Evolutionary conservation across 1,284 basidiomycete genomes (phyloP), one percentile per base, ranked within the genome.

Genomic region (Agroathelia rolfsii): DNA sequence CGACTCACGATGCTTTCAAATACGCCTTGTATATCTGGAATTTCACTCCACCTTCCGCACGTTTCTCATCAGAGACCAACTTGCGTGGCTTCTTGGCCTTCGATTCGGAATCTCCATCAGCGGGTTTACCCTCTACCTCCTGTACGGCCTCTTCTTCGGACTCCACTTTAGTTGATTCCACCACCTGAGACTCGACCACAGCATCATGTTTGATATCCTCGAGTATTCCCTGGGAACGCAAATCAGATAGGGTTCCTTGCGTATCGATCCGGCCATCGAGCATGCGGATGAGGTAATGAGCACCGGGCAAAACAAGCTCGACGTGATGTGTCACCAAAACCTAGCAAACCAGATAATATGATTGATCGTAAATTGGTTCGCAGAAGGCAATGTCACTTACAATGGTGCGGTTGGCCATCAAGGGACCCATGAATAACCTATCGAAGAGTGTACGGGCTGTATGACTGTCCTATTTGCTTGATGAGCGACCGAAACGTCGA

Each of bases 281-380:
- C 68, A 80, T 68, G 18, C 69, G 66, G 3, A 78, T 63, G 2
- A 75, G 50, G 42, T 74, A 76, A 34, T 69, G 43, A 2, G 74
- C 61, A 3, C 63, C 66, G 0, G 76, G 70, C 4, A 76, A 58
- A 13, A 75, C 69, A 2, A 79, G 62, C 37, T 74, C 70, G 35
- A 76, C 68, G 37, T 78, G 74, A 35, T 79, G 76, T 0, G 77
- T 78, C n/a, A 75, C 72, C 9, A 75, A 56, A 13, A 75, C 51
- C 68, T 73, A 31, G 3, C 28, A 12, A 35, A 41, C 27, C 40
- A 26, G 14, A 26, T 21, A 15, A 26, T 20, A 18, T 2, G 21
- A 30, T 9, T 3, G 3, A n/a, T 7, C 12, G 12, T 14, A 20
- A 22, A 4, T 16, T 5, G 9, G 2, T 24, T 18, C 12, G 6